Percentiles rank a stretch among this genome's conserved stretches.
phyloP scores from a whole-genome alignment of 1,284 basidiomycete genomes.

The Ceratobasidium sp. region DNA sequence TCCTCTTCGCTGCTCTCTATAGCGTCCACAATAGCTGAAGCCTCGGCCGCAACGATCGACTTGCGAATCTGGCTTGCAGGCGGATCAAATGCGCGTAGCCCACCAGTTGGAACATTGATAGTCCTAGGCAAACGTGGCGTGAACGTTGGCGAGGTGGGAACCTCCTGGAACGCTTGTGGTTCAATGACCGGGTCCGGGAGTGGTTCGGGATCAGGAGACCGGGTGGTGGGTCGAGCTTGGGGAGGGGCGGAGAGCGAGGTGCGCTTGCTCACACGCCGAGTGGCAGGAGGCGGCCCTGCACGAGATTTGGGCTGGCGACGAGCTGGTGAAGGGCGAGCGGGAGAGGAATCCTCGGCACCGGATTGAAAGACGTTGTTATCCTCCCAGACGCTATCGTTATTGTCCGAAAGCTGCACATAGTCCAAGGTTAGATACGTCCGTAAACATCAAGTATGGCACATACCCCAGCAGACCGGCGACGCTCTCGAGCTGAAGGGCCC shows the following conservation, averaged over 20 bases:
- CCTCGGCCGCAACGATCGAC: slow-evolving; percentile 32
- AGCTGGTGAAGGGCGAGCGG: slow-evolving; percentile 24
- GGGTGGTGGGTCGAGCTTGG: slow-evolving; percentile 10
- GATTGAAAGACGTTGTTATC: slow-evolving; percentile 49
- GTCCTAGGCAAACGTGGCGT: slow-evolving; percentile 41
- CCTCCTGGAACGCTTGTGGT: slow-evolving; percentile 58
- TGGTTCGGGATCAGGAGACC: slow-evolving; percentile 13
- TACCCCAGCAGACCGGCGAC: slow-evolving; percentile 42
- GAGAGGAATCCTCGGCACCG: slow-evolving; percentile 45
- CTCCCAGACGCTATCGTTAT: slow-evolving; percentile 49
- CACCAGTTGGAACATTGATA: slow-evolving; percentile 28
- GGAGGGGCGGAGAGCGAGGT: slow-evolving; percentile 40
- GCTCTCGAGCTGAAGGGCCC: slow-evolving; percentile 22
- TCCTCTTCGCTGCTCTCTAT: slow-evolving; percentile 33
- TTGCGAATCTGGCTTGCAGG: slow-evolving; percentile 36
- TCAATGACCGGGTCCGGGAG: slow-evolving; percentile 16
- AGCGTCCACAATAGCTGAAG: slow-evolving; percentile 18
- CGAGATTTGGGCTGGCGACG: slow-evolving; percentile 39
- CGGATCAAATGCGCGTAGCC: slow-evolving; percentile 15
- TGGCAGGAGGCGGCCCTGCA: slow-evolving; percentile 29
- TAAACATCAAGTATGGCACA: not conserved
- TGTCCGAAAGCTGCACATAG: slow-evolving; percentile 31
- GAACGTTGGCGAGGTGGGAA: slow-evolving; percentile 45
- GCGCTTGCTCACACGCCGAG: slow-evolving; percentile 42
- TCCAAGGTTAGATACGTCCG: not conserved